phyloP scores from a whole-genome alignment of 2,329 filamentous ascomycete genomes.

The Pezizomycotina sp. region DNA sequence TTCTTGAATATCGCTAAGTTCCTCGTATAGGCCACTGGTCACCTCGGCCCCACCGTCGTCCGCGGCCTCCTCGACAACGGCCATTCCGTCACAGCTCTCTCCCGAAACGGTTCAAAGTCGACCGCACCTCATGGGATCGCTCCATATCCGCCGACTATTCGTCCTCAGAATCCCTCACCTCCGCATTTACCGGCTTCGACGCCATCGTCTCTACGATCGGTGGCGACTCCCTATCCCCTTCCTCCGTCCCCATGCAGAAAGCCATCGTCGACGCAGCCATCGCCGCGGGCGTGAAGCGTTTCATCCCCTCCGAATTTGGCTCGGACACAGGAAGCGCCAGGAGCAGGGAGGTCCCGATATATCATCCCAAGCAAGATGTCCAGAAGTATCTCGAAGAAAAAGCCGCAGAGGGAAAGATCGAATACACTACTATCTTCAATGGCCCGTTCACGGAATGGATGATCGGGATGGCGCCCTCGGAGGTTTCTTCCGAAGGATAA shows the following conservation, averaged over 20 bases:
- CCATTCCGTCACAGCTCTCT: constrained; percentile 41
- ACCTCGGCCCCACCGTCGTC: no score
- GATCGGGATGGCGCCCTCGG: constrained; percentile 4
- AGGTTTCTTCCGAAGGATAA: constrained; percentile 5
- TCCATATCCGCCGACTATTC: constrained; percentile 36
- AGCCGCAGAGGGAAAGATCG: constrained; percentile 31
- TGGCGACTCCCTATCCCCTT: constrained; percentile 25
- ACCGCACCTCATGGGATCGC: constrained; percentile 29
- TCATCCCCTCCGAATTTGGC: constrained; percentile 45
- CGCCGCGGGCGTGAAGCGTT: constrained; percentile 43
- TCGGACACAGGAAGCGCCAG: constrained; percentile 28
- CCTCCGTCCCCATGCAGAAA: constrained; percentile 33
- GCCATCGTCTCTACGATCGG: constrained; percentile 37
- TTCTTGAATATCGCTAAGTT: no score
- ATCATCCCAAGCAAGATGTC: constrained; percentile 35
- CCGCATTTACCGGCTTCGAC: constrained; percentile 40
- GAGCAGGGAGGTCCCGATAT: constrained; percentile 34
- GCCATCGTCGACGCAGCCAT: constrained; percentile 42
- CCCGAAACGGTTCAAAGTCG: constrained; percentile 33
- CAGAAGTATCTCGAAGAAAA: constrained; percentile 32
- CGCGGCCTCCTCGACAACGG: no score
- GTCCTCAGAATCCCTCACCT: constrained; percentile 34
- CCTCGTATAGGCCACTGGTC: no score
- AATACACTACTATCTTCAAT: constrained; percentile 40
- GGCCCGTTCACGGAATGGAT: constrained; percentile 46